A percentile compares a stretch with the other conserved stretches of the same genome.
Conservation (phyloP, 495 filamentous ascomycete genomes). For the Penicillium ochrochloron region DNA sequence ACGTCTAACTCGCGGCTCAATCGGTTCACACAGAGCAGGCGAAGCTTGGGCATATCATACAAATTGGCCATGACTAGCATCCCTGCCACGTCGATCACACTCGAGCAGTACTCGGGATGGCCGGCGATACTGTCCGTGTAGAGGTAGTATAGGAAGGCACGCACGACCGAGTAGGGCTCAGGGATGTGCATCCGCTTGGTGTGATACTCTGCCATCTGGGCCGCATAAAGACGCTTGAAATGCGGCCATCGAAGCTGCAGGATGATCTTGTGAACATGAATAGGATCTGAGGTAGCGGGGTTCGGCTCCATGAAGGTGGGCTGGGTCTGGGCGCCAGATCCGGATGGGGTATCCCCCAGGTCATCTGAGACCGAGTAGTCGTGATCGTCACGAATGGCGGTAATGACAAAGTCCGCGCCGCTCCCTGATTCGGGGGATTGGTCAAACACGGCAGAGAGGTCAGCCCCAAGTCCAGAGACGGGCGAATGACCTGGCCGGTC, state of each 20-base stretch:
- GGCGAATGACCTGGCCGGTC: slow-evolving; percentile 51
- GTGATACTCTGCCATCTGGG: slow-evolving; percentile 96
- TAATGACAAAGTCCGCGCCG: slow-evolving; percentile 84
- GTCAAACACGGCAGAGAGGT: slow-evolving; percentile 85
- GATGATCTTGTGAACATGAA: slow-evolving; percentile 90
- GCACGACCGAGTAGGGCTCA: slow-evolving; percentile 92
- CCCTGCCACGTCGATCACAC: slow-evolving; percentile 87
- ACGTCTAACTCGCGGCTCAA: slow-evolving; percentile 89
- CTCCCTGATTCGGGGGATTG: slow-evolving; percentile 75
- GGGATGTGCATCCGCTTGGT: slow-evolving; percentile 97
- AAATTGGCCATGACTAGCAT: slow-evolving; percentile 97
- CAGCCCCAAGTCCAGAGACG: slow-evolving; percentile 72
- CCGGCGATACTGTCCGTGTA: slow-evolving; percentile 91
- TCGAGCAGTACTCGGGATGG: slow-evolving; percentile 65
- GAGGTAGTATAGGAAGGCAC: slow-evolving; percentile 92
- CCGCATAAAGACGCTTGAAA: slow-evolving; percentile 84
- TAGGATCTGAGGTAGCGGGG: slow-evolving; percentile 75
- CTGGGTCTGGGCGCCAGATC: slow-evolving; percentile 43
- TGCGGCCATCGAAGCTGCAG: slow-evolving; percentile 95
- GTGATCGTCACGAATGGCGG: slow-evolving; percentile 72
- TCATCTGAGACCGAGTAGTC: slow-evolving; percentile 59
- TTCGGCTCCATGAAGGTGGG: slow-evolving; percentile 66
- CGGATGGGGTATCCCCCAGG: slow-evolving; percentile 46
- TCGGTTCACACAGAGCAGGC: slow-evolving; percentile 85
- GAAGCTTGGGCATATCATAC: slow-evolving; percentile 92